Evolutionary conservation across 73 alveolate genomes (phyloP), one percentile per base, ranked within the genome.

Genomic region (Stentor coeruleus): DNA sequence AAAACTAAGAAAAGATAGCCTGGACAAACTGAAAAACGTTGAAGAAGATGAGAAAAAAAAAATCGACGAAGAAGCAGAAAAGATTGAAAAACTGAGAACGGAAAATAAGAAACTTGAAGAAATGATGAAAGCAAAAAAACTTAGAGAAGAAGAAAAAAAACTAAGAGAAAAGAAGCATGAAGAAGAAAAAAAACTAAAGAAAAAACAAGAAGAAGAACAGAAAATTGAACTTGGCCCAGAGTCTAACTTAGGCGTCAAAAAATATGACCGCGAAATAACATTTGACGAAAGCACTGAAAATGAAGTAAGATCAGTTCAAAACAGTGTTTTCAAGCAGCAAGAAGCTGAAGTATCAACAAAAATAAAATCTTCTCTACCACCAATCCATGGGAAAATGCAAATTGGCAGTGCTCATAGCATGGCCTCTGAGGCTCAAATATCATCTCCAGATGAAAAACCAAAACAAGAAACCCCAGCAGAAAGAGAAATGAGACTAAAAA

Each of bases 381-480:
- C 66, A 11, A 6, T 49, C 20, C 6, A 49, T 49, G 66, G 28
- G 20, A 49, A 49, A 20, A 49, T 49, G 66, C 28, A 20, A 6
- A 6, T 49, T 6, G 20, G 6, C 28, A 49, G 28, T 49, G 66
- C 28, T 11, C 20, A 11, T 6, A 11, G 28, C 20, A 6, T 11
- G 66, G 66, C 66, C 20, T 6, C 66, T 49, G 66, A 49, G 6
- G 66, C 66, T 20, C 6, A 11, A 6, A 20, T 11, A 49, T 11
- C 6, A 6, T 49, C 66, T 49, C 66, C 66, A 11, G 66, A 49
- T 49, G 20, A 20, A 49, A 49, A 75, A 75, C 38, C 38, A 40
- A 57, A 57, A 2, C 59, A 14, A 20, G 83, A 75, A 75, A 39
- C 59, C 20, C 83, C 38, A 37, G 72, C 59, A n/a, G 59, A 75